Evolutionary conservation across 768 basidiomycete genomes (phyloP).

Genomic region (Lactarius tabidus): DNA sequence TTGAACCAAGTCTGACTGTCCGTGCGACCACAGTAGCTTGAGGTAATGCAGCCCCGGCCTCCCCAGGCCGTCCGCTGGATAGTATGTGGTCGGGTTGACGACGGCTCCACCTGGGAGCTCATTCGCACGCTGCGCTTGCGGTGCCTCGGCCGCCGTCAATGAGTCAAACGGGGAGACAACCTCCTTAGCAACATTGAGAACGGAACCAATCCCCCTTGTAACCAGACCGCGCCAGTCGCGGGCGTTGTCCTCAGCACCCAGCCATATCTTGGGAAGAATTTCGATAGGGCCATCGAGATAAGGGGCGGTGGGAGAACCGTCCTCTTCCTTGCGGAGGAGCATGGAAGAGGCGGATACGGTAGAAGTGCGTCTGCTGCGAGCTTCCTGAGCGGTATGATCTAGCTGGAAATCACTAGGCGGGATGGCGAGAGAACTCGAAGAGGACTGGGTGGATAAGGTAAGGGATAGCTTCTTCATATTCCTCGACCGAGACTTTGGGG

Average conservation of each 20-base stretch:
- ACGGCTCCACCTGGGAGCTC: slow-evolving; percentile 61
- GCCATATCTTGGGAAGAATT: slow-evolving; percentile 81
- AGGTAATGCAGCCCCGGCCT: slow-evolving; percentile 83
- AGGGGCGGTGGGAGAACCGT: slow-evolving; percentile 58
- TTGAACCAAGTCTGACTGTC: slow-evolving; percentile 82
- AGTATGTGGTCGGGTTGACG: slow-evolving; percentile 49
- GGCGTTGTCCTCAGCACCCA: slow-evolving; percentile 90
- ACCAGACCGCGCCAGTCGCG: slow-evolving; percentile 71
- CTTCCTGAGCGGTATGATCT: slow-evolving; percentile 31
- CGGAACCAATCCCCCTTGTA: slow-evolving; percentile 68
- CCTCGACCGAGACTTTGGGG: slow-evolving; percentile 45
- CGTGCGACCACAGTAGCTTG: slow-evolving; percentile 90
- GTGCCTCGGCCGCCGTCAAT: slow-evolving; percentile 38
- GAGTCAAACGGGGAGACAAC: slow-evolving; percentile 69
- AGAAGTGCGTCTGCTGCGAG: slow-evolving; percentile 59
- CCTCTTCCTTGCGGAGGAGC: slow-evolving; percentile 57
- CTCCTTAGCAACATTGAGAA: slow-evolving; percentile 93
- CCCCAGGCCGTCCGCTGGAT: slow-evolving; percentile 65
- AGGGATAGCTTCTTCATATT: slow-evolving; percentile 80
- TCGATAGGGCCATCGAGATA: slow-evolving; percentile 81
- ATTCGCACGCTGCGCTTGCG: slow-evolving; percentile 47
- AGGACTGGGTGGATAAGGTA: slow-evolving; percentile 57
- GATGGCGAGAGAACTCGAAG: slow-evolving; percentile 47
- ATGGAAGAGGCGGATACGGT: slow-evolving; percentile 58
- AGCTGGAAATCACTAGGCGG: slow-evolving; percentile 34